phyloP scores from a whole-genome alignment of 176 grass and related monocot genomes.

The Eleusine indica region DNA sequence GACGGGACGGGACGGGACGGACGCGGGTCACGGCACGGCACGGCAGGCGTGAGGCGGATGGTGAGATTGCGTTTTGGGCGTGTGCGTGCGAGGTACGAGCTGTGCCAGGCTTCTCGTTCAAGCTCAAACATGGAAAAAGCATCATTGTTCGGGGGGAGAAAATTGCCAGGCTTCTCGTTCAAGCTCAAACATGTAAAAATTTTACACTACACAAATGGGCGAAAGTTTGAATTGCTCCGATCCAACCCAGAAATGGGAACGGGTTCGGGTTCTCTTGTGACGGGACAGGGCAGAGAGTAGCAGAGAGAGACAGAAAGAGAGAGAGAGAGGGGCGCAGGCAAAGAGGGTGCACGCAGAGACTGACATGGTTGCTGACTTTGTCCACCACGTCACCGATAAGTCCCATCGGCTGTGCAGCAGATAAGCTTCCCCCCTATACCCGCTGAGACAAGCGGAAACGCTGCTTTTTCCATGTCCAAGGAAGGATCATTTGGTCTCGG shows the following conservation, averaged over 20 bases:
- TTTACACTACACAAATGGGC: too few relatives aligned
- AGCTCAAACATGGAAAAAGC: neutral
- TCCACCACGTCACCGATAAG: neutral
- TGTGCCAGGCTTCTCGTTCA: neutral
- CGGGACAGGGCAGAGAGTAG: too few relatives aligned
- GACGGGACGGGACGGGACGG: neutral
- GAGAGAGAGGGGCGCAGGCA: too few relatives aligned
- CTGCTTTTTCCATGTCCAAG: neutral
- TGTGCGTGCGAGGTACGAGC: neutral
- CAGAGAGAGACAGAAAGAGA: too few relatives aligned
- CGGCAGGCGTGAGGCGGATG: neutral
- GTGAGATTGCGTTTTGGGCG: neutral
- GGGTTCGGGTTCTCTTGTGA: too few relatives aligned
- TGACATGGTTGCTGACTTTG: too few relatives aligned
- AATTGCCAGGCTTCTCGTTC: neutral
- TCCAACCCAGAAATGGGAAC: too few relatives aligned
- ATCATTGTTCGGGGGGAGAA: too few relatives aligned
- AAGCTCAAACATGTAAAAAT: neutral
- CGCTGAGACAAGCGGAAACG: neutral
- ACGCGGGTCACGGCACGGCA: neutral
- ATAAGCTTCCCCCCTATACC: too few relatives aligned
- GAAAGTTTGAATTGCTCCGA: too few relatives aligned
- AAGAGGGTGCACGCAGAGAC: too few relatives aligned
- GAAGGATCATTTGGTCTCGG: neutral
- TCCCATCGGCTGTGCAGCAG: neutral